Base-by-base conservation (phyloP, 805 yeast genomes). In the Dipodascus albidus region DNA sequence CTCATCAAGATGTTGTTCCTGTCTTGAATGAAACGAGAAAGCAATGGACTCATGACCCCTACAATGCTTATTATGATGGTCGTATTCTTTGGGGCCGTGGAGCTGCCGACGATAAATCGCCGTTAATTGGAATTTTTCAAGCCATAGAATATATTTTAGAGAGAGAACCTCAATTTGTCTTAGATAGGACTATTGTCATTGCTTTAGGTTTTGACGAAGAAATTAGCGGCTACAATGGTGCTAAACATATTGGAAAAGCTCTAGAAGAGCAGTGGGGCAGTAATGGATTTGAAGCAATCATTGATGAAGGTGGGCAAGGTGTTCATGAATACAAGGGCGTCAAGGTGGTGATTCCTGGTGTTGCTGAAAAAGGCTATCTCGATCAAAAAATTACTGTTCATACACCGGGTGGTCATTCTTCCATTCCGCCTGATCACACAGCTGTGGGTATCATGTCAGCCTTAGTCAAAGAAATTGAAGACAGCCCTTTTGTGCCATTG, bases 141-240 rank as follows among this genome's bases (percentile, higher is more conserved):
- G 74, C 89, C 1, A 64, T 79, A n/a, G 87, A 83, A 61, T 66
- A 70, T 50, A 66, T 84, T 33, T 62, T 85, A 24, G 14, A 3
- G n/a, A 23, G 14, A 20, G 60, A 68, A 33, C 74, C 73, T 19
- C 81, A 74, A 1, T 84, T 74, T 67, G 53, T 63, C 47, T 87
- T 89, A n/a, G 65, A 73, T 52, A 78, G 95, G 66, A 75, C 87
- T 1, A 64, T 85, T 15, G 57, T 87, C 9, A 63, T 83, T 1
- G 80, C 86, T 0, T 79, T 82, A 62, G 95, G 95, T 1, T 84
- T 79, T 59, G 95, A 87, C 62, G 96, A 87, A 69, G 96, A 87
- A 64, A 75, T 78, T 41, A 73, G 78, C 38, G 95, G 95, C 3
- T 55, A 58, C 19, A 65, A 70, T 4, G 90, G 91, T 52, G 95